phyloP scores from a whole-genome alignment of 768 basidiomycete species.

The Mycena albidolilacea region DNA sequence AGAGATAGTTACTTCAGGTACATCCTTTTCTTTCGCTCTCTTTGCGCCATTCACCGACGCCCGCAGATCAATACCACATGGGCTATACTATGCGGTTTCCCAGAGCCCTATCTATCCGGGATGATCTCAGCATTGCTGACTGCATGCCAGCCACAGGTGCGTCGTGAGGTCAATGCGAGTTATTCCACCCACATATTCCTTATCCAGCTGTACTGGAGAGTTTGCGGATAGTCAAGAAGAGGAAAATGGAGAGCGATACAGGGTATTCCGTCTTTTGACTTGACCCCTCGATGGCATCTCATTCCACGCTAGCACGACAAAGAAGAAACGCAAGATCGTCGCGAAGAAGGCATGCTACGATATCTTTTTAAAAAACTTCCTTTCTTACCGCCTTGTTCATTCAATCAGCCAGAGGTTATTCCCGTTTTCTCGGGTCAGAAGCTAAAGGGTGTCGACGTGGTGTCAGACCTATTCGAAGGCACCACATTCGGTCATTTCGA shows the following conservation, averaged over 20 bases:
- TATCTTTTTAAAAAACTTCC: neutral
- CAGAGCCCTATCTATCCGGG: constrained; percentile 83
- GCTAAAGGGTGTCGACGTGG: constrained; percentile 69
- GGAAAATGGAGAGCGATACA: constrained; percentile 77
- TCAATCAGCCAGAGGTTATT: constrained; percentile 67
- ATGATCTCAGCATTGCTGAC: constrained; percentile 81
- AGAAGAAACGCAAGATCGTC: constrained; percentile 73
- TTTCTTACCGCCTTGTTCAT: neutral
- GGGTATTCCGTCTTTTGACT: constrained; percentile 53
- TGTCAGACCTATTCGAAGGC: constrained; percentile 78
- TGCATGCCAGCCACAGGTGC: constrained; percentile 81
- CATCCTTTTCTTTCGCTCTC: constrained; percentile 9
- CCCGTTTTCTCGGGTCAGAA: constrained; percentile 79
- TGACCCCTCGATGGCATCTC: neutral
- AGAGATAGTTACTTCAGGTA: constrained; percentile 86
- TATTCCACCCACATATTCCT: neutral
- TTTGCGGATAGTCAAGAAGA: constrained; percentile 75
- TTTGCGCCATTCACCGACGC: constrained; percentile 27
- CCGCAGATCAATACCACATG: constrained; percentile 84
- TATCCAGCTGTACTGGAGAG: constrained; percentile 70
- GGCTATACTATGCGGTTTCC: constrained; percentile 97
- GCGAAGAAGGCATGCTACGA: constrained; percentile 62
- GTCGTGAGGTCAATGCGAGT: neutral
- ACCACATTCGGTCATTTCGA: constrained; percentile 78
- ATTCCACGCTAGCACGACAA: constrained; percentile 43